These are phyloP conservation scores for Scheffersomyces segobiensis DNA, from an alignment of 1,139 yeast species.

Conservation along the genomic window DNA sequence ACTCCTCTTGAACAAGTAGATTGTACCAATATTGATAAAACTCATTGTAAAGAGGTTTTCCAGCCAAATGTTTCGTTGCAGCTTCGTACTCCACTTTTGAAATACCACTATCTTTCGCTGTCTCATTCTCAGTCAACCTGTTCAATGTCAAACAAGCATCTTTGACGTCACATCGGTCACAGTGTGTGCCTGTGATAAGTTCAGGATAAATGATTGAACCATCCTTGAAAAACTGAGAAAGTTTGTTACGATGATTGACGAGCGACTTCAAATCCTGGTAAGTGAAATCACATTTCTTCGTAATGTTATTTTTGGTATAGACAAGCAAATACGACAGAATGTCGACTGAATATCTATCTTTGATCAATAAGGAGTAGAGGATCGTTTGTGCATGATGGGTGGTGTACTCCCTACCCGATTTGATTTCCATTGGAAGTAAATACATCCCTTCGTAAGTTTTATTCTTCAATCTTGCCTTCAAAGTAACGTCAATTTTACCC, in stretches of 20 bases:
- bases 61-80: conserved; percentile 52
- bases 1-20: conserved; percentile 74
- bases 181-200: conserved; percentile 52
- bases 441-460: conserved; percentile 32
- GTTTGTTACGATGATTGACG: conserved; percentile 66
- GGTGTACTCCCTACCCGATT: conserved; percentile 71
- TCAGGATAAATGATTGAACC: conserved; percentile 59
- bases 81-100: conserved; percentile 43
- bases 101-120: conserved; percentile 49
- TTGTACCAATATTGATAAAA: conserved; percentile 76
- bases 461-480: conserved; percentile 52
- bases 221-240: conserved; percentile 60
- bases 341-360: conserved; percentile 74
- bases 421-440: conserved; percentile 82
- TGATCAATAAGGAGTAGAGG: conserved; percentile 75
- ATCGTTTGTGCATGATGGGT: conserved; percentile 87
- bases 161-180: conserved; percentile 68
- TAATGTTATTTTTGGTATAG: conserved; percentile 64
- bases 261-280: conserved; percentile 59
- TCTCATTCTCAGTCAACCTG: conserved; percentile 59
- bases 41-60: conserved; percentile 35
- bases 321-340: conserved; percentile 68
- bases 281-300: conserved; percentile 57
- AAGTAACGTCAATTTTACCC: conserved; percentile 87
- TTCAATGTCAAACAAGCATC: conserved; percentile 71